phyloP scores from a whole-genome alignment of 441 rosid genomes.

The Macaranga tanarius region DNA sequence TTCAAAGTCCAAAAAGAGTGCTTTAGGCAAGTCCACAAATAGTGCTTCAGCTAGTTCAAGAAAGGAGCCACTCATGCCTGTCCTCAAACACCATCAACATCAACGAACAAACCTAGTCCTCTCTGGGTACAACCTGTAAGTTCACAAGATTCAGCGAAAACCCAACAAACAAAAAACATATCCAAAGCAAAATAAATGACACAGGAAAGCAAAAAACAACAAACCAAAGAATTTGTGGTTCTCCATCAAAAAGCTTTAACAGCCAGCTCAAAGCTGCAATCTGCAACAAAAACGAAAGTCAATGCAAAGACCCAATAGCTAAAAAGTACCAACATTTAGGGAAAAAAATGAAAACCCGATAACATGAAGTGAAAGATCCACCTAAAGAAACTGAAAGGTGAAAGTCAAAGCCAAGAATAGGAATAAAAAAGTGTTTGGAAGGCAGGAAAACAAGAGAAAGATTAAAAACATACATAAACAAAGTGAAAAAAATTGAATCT shows the following conservation, averaged over 20 bases:
- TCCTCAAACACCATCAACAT: conserved; percentile 11
- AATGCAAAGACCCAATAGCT: not conserved
- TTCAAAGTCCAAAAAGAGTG: conserved; percentile 39
- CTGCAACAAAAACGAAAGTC: not conserved
- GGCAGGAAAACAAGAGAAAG: not conserved
- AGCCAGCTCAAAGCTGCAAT: conserved; percentile 1
- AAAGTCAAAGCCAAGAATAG: not conserved
- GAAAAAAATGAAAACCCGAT: not conserved
- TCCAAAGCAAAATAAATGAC: not conserved
- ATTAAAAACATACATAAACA: not conserved
- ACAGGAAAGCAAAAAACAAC: not conserved
- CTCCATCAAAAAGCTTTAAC: not conserved
- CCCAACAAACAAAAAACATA: conserved; percentile 9
- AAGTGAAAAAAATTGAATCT: not conserved
- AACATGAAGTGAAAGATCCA: conserved; percentile 19
- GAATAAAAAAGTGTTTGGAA: not conserved
- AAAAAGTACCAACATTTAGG: not conserved
- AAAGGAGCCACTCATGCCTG: conserved; percentile 48
- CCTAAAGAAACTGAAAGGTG: not conserved
- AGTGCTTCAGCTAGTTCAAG: conserved; percentile 25
- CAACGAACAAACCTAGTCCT: conserved; percentile 1
- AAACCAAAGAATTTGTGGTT: conserved; percentile 10
- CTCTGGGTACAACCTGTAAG: not conserved
- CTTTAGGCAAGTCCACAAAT: conserved; percentile 4
- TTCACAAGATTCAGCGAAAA: conserved; percentile 10